Base-by-base conservation (phyloP, 352 stramenopile genomes). In the Phytophthora crassamura region DNA sequence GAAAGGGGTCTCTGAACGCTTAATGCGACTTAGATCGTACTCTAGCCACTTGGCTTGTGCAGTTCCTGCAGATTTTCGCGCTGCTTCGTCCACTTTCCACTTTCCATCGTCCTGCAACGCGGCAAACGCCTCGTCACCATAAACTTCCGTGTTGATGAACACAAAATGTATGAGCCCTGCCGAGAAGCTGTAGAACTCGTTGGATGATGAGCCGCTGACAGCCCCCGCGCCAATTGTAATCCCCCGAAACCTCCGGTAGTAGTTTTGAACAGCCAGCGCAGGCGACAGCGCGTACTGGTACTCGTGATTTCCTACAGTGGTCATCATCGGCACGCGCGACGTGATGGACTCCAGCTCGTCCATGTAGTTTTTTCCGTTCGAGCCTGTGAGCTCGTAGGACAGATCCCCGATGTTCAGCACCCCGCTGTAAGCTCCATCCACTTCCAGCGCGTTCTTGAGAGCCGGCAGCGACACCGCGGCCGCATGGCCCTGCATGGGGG, bases 121-220 rank as follows among this genome's bases (percentile, higher is more conserved):
- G 22, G 78, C 67, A 43, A 75, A 93, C 3, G 81, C 68, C 34
- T 91, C 82, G 43, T 91, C 74, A 4, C 85, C 82, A 56, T 93
- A 93, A 5, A 92, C 59, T 58, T 94, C 85, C 1, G 85, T 90
- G 69, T 92, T 89, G 66, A 94, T 79, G 47, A 94, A 80, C 9
- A 82, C 82, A 51, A 94, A 94, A 46, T 94, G 85, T 11, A 92
- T 64, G 12, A 78, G 62, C 0, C 82, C 81, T 2, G 80, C 75
- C n/a, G 72, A 73, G 22, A 91, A 94, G 62, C 82, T 90, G 69
- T 85, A 94, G 42, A 91, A 94, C 33, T 90, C 78, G 52, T 86
- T 90, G 20, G 82, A 91, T 9, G 67, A 52, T 39, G 85, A 92
- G 14, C 85, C 81, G 36, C 83, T 91, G 12, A 63, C 67, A 34